These are phyloP conservation scores for Penicillium odoratum DNA, from an alignment of 495 filamentous ascomycete genomes.

Conservation along the genomic window DNA sequence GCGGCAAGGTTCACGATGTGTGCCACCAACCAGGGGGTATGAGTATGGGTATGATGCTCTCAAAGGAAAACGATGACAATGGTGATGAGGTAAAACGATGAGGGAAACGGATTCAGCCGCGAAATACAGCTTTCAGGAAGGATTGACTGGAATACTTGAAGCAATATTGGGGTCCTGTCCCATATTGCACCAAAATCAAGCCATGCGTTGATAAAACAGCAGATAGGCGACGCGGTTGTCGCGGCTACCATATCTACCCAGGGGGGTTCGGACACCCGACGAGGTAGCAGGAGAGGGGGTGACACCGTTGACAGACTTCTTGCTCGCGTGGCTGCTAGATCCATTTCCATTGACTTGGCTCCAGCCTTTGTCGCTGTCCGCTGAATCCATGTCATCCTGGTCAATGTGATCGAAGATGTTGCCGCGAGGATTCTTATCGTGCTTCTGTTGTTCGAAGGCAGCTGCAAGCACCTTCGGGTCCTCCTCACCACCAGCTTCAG, in stretches of 20 bases:
- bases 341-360: slow-evolving; percentile 72
- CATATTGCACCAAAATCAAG: slow-evolving; percentile 19
- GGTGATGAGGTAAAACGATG: slow-evolving; percentile 6
- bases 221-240: slow-evolving; percentile 98
- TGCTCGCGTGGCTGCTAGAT: slow-evolving; percentile 46
- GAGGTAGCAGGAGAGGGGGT: slow-evolving; percentile 46
- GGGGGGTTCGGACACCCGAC: slow-evolving; percentile 60
- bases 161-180: not conserved
- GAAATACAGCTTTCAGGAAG: not conserved
- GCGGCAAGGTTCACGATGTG: slow-evolving; percentile 4
- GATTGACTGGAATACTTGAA: not conserved
- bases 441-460: slow-evolving; percentile 64
- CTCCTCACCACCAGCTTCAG: slow-evolving; percentile 79
- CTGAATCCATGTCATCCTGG: slow-evolving; percentile 58
- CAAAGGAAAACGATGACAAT: slow-evolving; percentile 5
- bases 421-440: slow-evolving; percentile 51
- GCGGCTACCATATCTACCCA: slow-evolving; percentile 68
- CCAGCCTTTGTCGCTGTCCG: slow-evolving; percentile 70
- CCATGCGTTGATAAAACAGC: slow-evolving; percentile 86
- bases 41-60: slow-evolving; percentile 18
- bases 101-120: not conserved
- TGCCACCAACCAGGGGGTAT: slow-evolving; percentile 2
- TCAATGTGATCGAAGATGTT: slow-evolving; percentile 75
- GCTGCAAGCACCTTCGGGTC: slow-evolving; percentile 68
- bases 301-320: slow-evolving; percentile 70